Evolutionary conservation across 2,329 filamentous ascomycete species (phyloP).

Genomic region (Tolypocladium pustulatum): DNA sequence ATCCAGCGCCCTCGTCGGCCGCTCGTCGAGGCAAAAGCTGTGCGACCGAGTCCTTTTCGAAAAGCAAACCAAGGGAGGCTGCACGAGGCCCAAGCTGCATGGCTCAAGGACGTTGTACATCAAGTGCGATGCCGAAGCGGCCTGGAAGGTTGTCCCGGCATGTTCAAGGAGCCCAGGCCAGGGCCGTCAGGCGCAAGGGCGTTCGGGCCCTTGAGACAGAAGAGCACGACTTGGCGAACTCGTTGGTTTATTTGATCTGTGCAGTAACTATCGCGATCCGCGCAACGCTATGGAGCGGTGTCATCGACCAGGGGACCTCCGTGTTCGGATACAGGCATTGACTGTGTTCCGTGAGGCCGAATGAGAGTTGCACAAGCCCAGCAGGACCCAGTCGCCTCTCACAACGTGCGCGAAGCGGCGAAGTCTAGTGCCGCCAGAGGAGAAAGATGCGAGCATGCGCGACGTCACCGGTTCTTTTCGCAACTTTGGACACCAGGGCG

Average conservation of each 20-base stretch:
- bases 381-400: not conserved
- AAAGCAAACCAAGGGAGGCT: not conserved
- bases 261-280: not conserved
- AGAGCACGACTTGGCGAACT: not conserved
- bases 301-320: not conserved
- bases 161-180: not conserved
- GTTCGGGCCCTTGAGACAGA: not conserved
- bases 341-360: not conserved
- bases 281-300: not conserved
- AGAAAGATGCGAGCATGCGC: not conserved
- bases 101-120: not conserved
- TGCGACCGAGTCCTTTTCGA: not conserved
- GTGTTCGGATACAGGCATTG: not conserved
- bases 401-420: not conserved
- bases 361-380: not conserved
- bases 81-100: not conserved
- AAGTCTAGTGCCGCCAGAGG: not conserved
- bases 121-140: not conserved
- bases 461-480: no score
- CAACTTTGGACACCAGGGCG: no score
- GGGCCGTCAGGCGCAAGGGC: not conserved
- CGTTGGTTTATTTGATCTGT: not conserved
- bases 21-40: not conserved
- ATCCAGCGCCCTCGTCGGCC: not conserved
- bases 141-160: not conserved